phyloP scores from a whole-genome alignment of 345 rosid genomes.

The Carallia brachiata region DNA sequence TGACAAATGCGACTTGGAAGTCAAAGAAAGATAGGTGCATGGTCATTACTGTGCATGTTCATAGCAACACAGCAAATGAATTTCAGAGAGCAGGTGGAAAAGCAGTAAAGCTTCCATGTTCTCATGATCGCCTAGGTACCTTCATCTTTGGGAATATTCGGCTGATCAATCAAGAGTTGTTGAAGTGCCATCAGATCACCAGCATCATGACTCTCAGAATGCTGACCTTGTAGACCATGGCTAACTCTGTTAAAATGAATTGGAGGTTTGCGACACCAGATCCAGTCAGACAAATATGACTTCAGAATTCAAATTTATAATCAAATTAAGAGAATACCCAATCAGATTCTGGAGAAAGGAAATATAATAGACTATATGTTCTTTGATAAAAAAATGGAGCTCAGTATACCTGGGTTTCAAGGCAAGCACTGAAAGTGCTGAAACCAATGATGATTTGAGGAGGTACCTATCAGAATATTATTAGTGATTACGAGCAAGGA shows the following conservation, averaged over 20 bases:
- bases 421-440: constrained; percentile 59
- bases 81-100: background rate
- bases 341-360: background rate
- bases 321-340: background rate
- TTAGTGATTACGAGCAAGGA: background rate
- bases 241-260: background rate
- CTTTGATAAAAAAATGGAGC: constrained; percentile 3
- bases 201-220: constrained; percentile 19
- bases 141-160: constrained; percentile 71
- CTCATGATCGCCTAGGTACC: constrained; percentile 30
- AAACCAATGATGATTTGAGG: constrained; percentile 62
- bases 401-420: constrained; percentile 57
- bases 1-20: no score
- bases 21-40: no score
- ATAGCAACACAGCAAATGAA: no score
- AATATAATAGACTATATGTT: background rate
- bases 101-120: background rate
- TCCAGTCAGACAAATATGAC: no score
- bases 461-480: constrained; percentile 40
- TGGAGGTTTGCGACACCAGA: background rate
- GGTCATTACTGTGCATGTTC: no score
- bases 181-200: constrained; percentile 59
- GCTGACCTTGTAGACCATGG: background rate
- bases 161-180: constrained; percentile 75
- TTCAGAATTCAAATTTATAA: no score